Evolutionary conservation across 1,284 basidiomycete genomes (phyloP).

Genomic region (Cryptococcus sp.): DNA sequence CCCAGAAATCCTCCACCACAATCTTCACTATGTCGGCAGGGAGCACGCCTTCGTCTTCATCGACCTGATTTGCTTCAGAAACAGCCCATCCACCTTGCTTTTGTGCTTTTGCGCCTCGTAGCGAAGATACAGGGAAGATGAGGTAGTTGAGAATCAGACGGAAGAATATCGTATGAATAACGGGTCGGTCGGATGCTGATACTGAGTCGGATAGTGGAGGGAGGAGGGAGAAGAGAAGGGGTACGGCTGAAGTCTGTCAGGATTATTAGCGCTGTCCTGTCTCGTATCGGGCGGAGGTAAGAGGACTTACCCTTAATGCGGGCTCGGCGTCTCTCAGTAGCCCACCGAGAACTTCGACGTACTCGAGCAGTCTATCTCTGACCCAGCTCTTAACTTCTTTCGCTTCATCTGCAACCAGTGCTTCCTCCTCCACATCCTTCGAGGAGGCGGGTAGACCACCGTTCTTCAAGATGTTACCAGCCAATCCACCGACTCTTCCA

Average conservation of each 20-base stretch:
- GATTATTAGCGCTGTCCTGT: neutral
- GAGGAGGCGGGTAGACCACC: neutral
- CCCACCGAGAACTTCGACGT: constrained; percentile 66
- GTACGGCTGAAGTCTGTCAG: constrained; percentile 68
- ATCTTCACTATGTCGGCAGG: constrained; percentile 62
- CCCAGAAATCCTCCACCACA: constrained; percentile 52
- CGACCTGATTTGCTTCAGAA: constrained; percentile 30
- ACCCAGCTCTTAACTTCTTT: constrained; percentile 75
- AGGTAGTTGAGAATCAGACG: constrained; percentile 42
- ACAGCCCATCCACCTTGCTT: constrained; percentile 16
- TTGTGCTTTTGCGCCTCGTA: constrained; percentile 48
- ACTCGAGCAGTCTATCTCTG: constrained; percentile 67
- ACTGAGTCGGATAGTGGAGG: constrained; percentile 71
- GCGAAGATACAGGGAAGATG: constrained; percentile 39
- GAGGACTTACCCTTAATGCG: constrained; percentile 59
- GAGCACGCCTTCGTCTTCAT: constrained; percentile 57
- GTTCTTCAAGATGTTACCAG: constrained; percentile 19
- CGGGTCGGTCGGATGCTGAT: constrained; percentile 27
- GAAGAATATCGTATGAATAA: constrained; percentile 46
- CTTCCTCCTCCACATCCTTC: constrained; percentile 1
- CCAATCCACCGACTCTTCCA: constrained; percentile 58
- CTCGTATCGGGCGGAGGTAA: neutral
- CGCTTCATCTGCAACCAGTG: constrained; percentile 55
- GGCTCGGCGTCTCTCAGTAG: constrained; percentile 73
- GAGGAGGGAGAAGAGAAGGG: constrained; percentile 77